Percentiles rank a stretch among this genome's conserved stretches.
Conservation (phyloP, 2,329 filamentous ascomycete genomes). For the Didymella sp. region DNA sequence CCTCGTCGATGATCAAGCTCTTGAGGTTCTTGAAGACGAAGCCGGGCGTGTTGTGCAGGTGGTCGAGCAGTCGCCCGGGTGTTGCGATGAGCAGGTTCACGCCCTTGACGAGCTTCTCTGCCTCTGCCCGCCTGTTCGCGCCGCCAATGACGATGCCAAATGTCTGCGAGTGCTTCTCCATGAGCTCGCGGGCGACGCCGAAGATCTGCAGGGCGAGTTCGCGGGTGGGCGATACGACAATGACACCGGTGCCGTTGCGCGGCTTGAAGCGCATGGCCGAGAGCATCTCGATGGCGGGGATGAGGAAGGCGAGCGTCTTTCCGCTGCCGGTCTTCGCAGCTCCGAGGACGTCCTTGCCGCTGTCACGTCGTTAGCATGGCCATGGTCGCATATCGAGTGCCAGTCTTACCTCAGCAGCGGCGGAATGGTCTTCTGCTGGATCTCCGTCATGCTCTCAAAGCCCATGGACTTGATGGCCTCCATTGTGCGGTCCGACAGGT, state of each 20-base stretch:
- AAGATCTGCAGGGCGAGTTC: constrained; percentile 97
- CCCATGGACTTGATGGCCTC: constrained; percentile 90
- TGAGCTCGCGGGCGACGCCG: constrained; percentile 89
- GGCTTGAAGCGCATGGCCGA: constrained; percentile 91
- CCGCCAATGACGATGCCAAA: constrained; percentile 97
- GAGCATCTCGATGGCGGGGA: constrained; percentile 93
- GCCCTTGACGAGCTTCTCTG: constrained; percentile 91
- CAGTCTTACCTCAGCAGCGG: constrained; percentile 70
- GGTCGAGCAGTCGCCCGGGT: constrained; percentile 89
- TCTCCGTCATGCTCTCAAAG: constrained; percentile 94
- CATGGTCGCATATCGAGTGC: too few relatives aligned
- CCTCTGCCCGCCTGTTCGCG: constrained; percentile 87
- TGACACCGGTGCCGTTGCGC: constrained; percentile 81
- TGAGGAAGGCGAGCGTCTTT: constrained; percentile 93
- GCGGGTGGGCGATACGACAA: constrained; percentile 90
- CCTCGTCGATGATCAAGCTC: constrained; percentile 93
- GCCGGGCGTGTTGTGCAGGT: constrained; percentile 87
- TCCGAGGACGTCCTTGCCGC: constrained; percentile 87
- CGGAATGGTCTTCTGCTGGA: constrained; percentile 86
- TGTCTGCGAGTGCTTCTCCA: constrained; percentile 92
- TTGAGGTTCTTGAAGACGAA: constrained; percentile 94
- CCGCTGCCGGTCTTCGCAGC: constrained; percentile 96
- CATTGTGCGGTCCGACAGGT: constrained; percentile 86
- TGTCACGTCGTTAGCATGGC: constrained; percentile 5
- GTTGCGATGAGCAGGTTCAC: constrained; percentile 95